Percentiles rank a stretch among this genome's conserved stretches.
phyloP scores from a whole-genome alignment of 2,329 filamentous ascomycete genomes.

The Nannizziopsis barbatae region DNA sequence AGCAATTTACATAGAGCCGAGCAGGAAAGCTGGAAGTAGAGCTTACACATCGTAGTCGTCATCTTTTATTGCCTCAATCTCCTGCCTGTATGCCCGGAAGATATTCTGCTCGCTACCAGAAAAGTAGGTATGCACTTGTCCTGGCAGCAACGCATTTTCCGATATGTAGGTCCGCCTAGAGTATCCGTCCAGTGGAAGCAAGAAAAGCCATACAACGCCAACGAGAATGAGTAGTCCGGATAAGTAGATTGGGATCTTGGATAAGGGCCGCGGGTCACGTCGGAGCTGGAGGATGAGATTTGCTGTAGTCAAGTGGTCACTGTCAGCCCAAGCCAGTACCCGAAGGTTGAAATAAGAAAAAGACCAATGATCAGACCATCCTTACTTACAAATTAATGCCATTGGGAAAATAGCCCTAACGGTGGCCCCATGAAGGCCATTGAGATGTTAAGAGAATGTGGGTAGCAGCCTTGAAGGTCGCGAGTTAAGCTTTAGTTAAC shows the following conservation, averaged over 20 bases:
- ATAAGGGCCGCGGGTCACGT: slow-evolving; percentile 65
- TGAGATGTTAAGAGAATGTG: background rate
- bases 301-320: slow-evolving; percentile 16
- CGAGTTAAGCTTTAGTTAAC: background rate
- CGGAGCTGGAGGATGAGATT: slow-evolving; percentile 46
- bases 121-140: slow-evolving; percentile 97
- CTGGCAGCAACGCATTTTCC: slow-evolving; percentile 88
- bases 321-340: background rate
- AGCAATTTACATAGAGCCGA: background rate
- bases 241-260: slow-evolving; percentile 66
- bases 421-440: slow-evolving; percentile 19
- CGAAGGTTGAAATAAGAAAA: background rate
- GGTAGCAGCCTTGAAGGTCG: background rate
- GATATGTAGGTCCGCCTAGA: slow-evolving; percentile 91
- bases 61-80: slow-evolving; percentile 50
- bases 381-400: slow-evolving; percentile 34
- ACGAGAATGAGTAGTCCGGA: slow-evolving; percentile 75
- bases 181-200: slow-evolving; percentile 82
- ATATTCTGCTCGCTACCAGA: slow-evolving; percentile 91
- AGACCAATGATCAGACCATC: background rate
- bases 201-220: slow-evolving; percentile 77
- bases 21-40: background rate
- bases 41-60: slow-evolving; percentile 28
- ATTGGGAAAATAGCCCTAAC: slow-evolving; percentile 25
- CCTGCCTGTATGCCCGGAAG: slow-evolving; percentile 78